Evolutionary conservation across 2,329 filamentous ascomycete species (phyloP), one percentile per base, ranked within the genome.

Genomic region (Pseudonectria foliicola): DNA sequence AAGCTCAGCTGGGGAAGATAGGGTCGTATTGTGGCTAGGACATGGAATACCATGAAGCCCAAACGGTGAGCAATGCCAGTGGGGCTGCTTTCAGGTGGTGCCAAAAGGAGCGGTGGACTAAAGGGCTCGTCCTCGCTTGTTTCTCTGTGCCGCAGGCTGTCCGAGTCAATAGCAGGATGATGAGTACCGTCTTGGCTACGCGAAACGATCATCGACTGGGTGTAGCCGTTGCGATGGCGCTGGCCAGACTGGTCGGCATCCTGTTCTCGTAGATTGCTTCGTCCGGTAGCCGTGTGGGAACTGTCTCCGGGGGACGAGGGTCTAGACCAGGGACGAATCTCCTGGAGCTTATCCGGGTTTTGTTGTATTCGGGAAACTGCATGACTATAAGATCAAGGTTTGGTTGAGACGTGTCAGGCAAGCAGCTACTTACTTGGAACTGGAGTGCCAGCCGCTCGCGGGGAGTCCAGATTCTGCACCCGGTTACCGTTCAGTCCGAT

Each of bases 381-480:
- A 35, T 4, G 37, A 44, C 40, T 42, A 49, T 53, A 55, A 56
- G 47, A 53, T 40, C 37, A 55, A 54, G 43, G 46, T 43, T 44
- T 49, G 5, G 44, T 53, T 45, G 42, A 31, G 24, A 41, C 31
- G 33, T 16, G 15, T 8, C 5, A 6, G 25, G 29, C 7, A 12
- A 21, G 8, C 15, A 21, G 18, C 15, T 15, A 37, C 56, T 52
- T 43, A 63, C 71, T 68, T 46, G 65, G 54, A 1, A 69, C 52
- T 6, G 74, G 72, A 0, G 70, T 73, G 40, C 68, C 56, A 1
- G 71, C 63, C 3, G 61, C 57, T 13, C 66, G 54, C 2, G 73
- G 73, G 0, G 74, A 74, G 46, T 79, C 72, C 3, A 79, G 55
- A 39, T 62, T 75, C 40, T 75, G 73, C 13, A 78, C 68, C 10